Evolutionary conservation across 176 grass and related monocot genomes (phyloP).

Genomic region (Oropetium thomaeum): DNA sequence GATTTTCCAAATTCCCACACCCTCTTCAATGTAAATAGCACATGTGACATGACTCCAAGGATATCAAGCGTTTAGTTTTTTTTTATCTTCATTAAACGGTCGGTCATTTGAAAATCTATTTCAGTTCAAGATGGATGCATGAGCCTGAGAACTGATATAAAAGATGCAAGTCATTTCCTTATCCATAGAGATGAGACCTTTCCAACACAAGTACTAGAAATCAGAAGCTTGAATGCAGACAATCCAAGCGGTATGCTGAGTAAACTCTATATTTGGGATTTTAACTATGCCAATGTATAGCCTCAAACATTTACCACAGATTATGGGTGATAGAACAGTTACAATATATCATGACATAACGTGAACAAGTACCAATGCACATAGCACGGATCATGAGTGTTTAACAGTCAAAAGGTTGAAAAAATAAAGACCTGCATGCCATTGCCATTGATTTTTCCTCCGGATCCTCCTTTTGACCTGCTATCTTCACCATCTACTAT

Average conservation of each 20-base stretch:
- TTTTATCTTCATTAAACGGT: not conserved
- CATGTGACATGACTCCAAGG: not conserved
- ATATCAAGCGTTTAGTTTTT: not conserved
- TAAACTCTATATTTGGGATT: not conserved
- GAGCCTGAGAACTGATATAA: not conserved
- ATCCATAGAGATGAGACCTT: not conserved
- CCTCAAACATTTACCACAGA: not conserved
- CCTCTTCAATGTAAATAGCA: not conserved
- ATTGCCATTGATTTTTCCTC: conserved; percentile 14
- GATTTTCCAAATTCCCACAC: not conserved
- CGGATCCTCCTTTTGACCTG: conserved; percentile 26
- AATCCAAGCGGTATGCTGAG: not conserved
- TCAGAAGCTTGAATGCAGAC: conserved; percentile 17
- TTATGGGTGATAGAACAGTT: not conserved
- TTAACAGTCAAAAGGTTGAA: conserved; percentile 5
- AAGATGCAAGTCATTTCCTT: not conserved
- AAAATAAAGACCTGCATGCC: conserved; percentile 34
- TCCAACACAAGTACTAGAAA: not conserved
- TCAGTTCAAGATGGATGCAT: not conserved
- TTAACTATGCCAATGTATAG: not conserved
- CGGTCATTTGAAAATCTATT: not conserved
- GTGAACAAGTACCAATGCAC: conserved; percentile 1
- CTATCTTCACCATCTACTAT: conserved; percentile 18
- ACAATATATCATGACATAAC: conserved; percentile 9
- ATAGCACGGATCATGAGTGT: not conserved